phyloP scores from a whole-genome alignment of 331 rosid species.

The Quercus tomentella region DNA sequence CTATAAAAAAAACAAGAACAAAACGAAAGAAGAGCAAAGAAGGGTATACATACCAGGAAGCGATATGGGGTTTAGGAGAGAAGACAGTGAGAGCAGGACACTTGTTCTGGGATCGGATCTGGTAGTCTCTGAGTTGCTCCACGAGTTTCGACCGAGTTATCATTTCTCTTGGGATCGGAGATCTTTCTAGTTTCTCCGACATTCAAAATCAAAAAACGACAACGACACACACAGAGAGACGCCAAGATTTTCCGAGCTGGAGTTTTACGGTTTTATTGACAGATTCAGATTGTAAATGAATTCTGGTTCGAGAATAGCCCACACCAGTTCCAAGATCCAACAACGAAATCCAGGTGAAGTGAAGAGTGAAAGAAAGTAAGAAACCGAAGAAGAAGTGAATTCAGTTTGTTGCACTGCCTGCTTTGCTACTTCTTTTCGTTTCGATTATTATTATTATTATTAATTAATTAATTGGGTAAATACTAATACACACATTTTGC shows the following conservation, averaged over 20 bases:
- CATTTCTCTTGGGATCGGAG: conserved; percentile 27
- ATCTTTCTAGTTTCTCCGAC: not conserved
- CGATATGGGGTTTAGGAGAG: conserved; percentile 53
- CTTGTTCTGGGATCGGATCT: conserved; percentile 55
- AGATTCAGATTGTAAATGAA: not conserved
- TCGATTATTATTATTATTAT: not conserved
- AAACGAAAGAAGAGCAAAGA: not conserved
- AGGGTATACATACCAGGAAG: conserved; percentile 34
- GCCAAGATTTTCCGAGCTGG: not conserved
- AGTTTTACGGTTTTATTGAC: not conserved
- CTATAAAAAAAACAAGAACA: not conserved
- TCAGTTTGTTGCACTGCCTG: not conserved
- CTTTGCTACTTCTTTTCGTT: not conserved
- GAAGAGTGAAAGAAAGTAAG: not conserved
- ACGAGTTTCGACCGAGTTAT: conserved; percentile 55
- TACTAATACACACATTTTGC: too few relatives aligned
- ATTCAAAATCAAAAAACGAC: not conserved
- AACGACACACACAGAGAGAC: not conserved
- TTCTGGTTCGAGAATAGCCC: not conserved
- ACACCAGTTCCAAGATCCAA: not conserved
- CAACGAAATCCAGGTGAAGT: not conserved
- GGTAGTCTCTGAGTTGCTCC: conserved; percentile 70
- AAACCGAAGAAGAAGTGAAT: not conserved
- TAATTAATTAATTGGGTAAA: too few relatives aligned
- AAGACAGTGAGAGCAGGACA: conserved; percentile 47